Base-by-base conservation (phyloP, 1,284 basidiomycete species). In the Macrocystidia cucumis region DNA sequence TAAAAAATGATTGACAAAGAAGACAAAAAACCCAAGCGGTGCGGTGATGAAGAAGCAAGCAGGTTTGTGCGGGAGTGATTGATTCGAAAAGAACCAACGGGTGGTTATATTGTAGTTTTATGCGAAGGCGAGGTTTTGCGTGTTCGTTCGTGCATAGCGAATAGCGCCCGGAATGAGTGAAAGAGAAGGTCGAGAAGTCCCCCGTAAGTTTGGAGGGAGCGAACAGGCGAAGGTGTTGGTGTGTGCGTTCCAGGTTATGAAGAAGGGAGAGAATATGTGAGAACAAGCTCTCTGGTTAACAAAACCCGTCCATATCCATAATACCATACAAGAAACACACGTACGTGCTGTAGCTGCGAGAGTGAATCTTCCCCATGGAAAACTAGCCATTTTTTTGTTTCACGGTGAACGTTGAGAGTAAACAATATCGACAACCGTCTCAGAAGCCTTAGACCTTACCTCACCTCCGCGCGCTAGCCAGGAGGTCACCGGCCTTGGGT, bases 301-400 rank as follows among this genome's bases (percentile, higher is more conserved):
- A 27, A 27, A 9, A 9, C 23, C 9, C 9, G 12, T 12, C 23
- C 23, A 12, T 9, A 7, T 7, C 25, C n/a, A 14, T 34, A 26
- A 37, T 27, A 25, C 40, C 33, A 29, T 18, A 27, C 35, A 39
- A 16, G 33, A 20, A 22, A 37, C n/a, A n/a, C n/a, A 70, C 76
- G 54, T 52, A 78, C 77, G 47, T 40, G 65, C 65, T 35, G 60
- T 43, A 11, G 69, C 62, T 25, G 57, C 48, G 2, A 65, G 54
- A 12, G 69, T 60, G 44, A 75, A 59, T 47, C 64, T 65, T 42
- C 63, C 43, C 72, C 74, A 75, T 28, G 74, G 74, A 51, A 74
- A 75, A 39, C 53, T 59, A 44, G 50, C 45, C 56, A 63, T 57
- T 5, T 12, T 40, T 22, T 29, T 37, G 13, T 29, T 38, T 29